Evolutionary conservation across 2,329 filamentous ascomycete genomes (phyloP).

Genomic region (Tolypocladium paradoxum): DNA sequence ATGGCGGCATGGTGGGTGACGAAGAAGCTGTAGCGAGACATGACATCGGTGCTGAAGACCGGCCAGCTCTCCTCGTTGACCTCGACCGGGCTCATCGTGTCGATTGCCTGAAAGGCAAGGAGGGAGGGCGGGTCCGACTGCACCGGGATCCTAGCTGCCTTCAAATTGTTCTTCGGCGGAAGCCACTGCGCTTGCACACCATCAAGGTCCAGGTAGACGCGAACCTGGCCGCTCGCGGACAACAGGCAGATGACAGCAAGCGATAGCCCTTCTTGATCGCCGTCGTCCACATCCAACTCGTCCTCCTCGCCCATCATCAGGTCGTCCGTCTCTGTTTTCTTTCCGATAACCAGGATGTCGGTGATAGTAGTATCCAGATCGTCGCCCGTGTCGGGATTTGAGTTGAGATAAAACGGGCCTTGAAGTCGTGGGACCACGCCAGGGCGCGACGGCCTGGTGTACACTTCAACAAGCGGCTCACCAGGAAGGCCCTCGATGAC

Average conservation of each 20-base stretch:
- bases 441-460: slow-evolving; percentile 43
- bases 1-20: slow-evolving; percentile 51
- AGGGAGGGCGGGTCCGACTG: slow-evolving; percentile 34
- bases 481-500: slow-evolving; percentile 37
- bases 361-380: slow-evolving; percentile 46
- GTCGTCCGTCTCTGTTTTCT: slow-evolving; percentile 48
- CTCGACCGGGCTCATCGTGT: slow-evolving; percentile 45
- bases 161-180: slow-evolving; percentile 43
- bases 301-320: slow-evolving; percentile 55
- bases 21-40: slow-evolving; percentile 52
- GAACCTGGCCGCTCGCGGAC: slow-evolving; percentile 49
- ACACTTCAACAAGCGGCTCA: slow-evolving; percentile 44
- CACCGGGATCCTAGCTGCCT: slow-evolving; percentile 26
- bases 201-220: slow-evolving; percentile 50
- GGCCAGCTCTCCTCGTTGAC: slow-evolving; percentile 49
- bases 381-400: slow-evolving; percentile 45
- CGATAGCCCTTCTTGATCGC: slow-evolving; percentile 49
- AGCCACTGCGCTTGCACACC: slow-evolving; percentile 58
- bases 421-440: slow-evolving; percentile 49
- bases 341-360: slow-evolving; percentile 52
- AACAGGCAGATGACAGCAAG: slow-evolving; percentile 49
- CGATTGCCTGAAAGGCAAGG: slow-evolving; percentile 51
- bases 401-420: slow-evolving; percentile 48
- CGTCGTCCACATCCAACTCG: slow-evolving; percentile 45
- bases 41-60: slow-evolving; percentile 49